Conservation (phyloP, 2,329 filamentous ascomycete species). For the Alternaria consortialis region DNA sequence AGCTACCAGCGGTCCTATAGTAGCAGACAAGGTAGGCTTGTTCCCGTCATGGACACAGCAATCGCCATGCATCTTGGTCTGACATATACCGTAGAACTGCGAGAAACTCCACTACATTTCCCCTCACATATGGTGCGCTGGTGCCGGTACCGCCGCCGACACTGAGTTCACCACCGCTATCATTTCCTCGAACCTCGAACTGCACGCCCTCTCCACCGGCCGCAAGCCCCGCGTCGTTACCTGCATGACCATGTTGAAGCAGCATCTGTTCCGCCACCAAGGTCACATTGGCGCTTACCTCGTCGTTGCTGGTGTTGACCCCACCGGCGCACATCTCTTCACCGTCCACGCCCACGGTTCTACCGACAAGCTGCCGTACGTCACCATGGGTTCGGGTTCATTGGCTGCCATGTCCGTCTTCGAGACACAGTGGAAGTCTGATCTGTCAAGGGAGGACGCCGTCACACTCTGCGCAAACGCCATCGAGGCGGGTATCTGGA, state of each 20-base stretch:
- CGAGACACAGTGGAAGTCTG: slow-evolving; percentile 90
- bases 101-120: slow-evolving; percentile 99
- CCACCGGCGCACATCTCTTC: slow-evolving; percentile 93
- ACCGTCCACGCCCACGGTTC: slow-evolving; percentile 98
- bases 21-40: slow-evolving; percentile 84
- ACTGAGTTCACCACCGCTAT: slow-evolving; percentile 99
- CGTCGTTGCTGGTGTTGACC: slow-evolving; percentile 95
- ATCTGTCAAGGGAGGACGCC: slow-evolving; percentile 80
- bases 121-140: slow-evolving; percentile 98
- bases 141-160: slow-evolving; percentile 95
- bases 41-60: slow-evolving; percentile 2
- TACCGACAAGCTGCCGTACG: slow-evolving; percentile 98
- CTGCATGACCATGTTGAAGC: slow-evolving; percentile 99
- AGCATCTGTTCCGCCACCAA: slow-evolving; percentile 98
- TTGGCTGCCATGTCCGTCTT: slow-evolving; percentile 98
- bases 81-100: slow-evolving; percentile 73
- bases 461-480: slow-evolving; percentile 83
- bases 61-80: slow-evolving; percentile 9
- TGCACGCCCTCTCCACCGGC: slow-evolving; percentile 94
- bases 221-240: slow-evolving; percentile 97
- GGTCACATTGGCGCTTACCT: slow-evolving; percentile 98
- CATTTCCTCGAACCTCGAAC: slow-evolving; percentile 97
- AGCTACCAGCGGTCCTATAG: slow-evolving; percentile 96
- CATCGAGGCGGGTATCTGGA: slow-evolving; percentile 97
- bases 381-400: slow-evolving; percentile 97